Base-by-base conservation (phyloP, 345 rosid species). In the Moricandia moricandioides region DNA sequence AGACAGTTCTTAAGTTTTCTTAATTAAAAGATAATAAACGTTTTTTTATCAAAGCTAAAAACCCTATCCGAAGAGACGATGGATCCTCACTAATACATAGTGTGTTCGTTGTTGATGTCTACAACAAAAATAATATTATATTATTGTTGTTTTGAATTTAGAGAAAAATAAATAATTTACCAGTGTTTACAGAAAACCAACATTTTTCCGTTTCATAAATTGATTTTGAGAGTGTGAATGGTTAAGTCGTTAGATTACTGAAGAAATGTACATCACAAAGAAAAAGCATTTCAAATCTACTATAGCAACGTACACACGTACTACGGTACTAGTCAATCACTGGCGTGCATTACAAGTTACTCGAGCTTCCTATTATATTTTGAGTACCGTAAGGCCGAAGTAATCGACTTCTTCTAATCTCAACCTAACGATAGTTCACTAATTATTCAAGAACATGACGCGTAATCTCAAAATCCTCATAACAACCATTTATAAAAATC, bases 311-410 rank as follows among this genome's bases (percentile, higher is more conserved):
- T 94, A 29, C 31, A 1, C 2, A 29, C 5, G 31, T 29, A 4
- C 26, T 92, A 86, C 79, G n/a, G n/a, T 82, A 84, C 86, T 31
- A 82, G 88, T 75, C 80, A 59, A 21, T 29, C 0, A 1, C 78
- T 88, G 90, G 92, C 88, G 85, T 37, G 78, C 82, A 77, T 54
- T 76, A 75, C 81, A 85, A 72, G 74, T 83, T 24, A 40, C 66
- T 58, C 87, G 67, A 84, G 6, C 45, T 12, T 6, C 13, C 17
- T 33, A 21, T 47, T n/a, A n/a, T n/a, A 5, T 17, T 29, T 14
- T 16, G 14, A 55, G 26, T 12, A 17, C 26, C 31, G 12, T 34
- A 29, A 21, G 39, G 26, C 51, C n/a, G 29, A 37, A 37, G 26
- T 30, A 52, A 39, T 55, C 27, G 64, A n/a, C 26, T 18, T 29